Base-by-base conservation (phyloP, 2,329 filamentous ascomycete genomes). In the Cytospora piceae region DNA sequence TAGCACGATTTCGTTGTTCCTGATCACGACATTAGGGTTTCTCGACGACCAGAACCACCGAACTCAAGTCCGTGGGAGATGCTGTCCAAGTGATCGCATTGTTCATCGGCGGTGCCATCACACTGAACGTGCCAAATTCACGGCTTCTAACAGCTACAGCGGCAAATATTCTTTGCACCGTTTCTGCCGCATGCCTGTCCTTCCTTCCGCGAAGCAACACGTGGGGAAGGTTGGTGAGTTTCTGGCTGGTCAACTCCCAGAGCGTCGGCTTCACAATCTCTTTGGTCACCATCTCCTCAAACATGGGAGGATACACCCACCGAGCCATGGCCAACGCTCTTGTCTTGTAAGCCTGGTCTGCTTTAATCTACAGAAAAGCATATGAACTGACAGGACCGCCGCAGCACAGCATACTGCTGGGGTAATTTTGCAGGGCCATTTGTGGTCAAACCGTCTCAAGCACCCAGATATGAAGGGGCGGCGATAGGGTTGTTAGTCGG, bases 401-500 rank as follows among this genome's bases (percentile, higher is more conserved):
- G 14, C 27, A 73, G 71, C 55, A 77, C 76, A 2, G 77, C 76
- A 3, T 78, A 78, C 54, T 78, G 76, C 63, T 78, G 76, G 75
- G 76, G 77, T 8, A 78, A 77, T 56, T 78, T 77, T 66, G 74
- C 75, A 1, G 76, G 76, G 0, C 74, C 75, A 3, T 78, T 78
- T 61, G 75, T 77, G 2, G 76, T 78, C 0, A 75, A 78, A 53
- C 63, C 64, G 22, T 72, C 70, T 14, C 67, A 78, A 54, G 75
- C 77, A 2, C 77, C 77, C 12, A 46, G 68, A 5, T 78, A 75
- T 54, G 66, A 67, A 9, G 69, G 72, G 3, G 78, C 78, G 0
- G 78, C 76, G 15, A 73, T 77, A 60, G 78, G 78, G 1, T 73
- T 80, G 34, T 67, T 80, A 11, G 74, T 77, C 4, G 78, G 78